Evolutionary conservation across 306 rosid species (phyloP), one percentile per base, ranked within the genome.

Genomic region (Vicia villosa): DNA sequence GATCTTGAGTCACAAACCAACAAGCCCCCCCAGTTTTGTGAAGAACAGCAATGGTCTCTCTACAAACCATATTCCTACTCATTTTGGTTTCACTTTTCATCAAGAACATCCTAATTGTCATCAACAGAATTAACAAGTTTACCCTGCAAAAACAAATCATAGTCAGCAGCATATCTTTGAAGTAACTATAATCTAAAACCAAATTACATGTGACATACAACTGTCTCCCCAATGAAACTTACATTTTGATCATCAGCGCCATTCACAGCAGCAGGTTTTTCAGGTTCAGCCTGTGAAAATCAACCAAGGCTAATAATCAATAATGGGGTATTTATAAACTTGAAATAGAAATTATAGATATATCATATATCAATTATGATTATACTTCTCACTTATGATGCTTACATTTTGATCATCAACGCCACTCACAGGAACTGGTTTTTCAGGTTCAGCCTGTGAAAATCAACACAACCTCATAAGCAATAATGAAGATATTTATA

Each of bases 391-490:
- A 17, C 24, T 26, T 34, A 42, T 21, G 26, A 62, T 46, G 40
- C 80, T 67, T 52, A 74, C 80, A 69, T 74, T 69, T 61, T 56
- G 21, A 24, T 21, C 72, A 51, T 47, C 66, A 24, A 19, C 14
- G 17, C 36, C 42, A 74, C 2, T 46, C 14, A 0, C 73, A n/a
- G 73, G 59, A 8, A 47, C 68, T 69, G 72, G 66, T 24, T 69
- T 70, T 63, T 61, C 30, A 5, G 69, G 66, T 49, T 78, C 73
- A 70, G 10, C 81, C 83, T 74, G 75, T 52, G 8, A 60, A 78
- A 59, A 54, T 16, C 52, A 74, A 70, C 19, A 61, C 55, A 54
- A 32, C 46, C 54, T 3, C 11, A 62, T 81, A 63, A 81, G 76
- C 41, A 77, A 55, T 13, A 10, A 17, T 24, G 19, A 50, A 22